Evolutionary conservation across 768 basidiomycete species (phyloP).

Genomic region (Lactarius sp.): DNA sequence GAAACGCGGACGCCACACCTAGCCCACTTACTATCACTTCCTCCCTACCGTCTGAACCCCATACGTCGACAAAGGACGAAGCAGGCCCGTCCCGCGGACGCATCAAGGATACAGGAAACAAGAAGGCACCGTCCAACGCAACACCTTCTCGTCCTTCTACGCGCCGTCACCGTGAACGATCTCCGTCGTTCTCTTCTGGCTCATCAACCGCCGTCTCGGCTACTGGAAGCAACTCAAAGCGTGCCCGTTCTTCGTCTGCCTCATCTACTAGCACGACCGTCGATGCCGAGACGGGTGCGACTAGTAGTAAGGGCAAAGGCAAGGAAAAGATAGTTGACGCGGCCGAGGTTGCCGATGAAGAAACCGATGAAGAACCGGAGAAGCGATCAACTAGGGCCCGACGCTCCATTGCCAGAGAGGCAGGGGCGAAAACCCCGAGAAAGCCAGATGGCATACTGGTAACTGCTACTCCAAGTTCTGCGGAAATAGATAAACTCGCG

Average conservation of each 20-base stretch:
- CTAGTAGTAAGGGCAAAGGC: constrained; percentile 16
- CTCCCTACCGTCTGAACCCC: constrained; percentile 17
- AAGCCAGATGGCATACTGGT: not conserved
- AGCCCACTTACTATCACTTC: constrained; percentile 23
- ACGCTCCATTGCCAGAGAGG: not conserved
- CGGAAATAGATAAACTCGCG: constrained; percentile 9
- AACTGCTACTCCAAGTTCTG: not conserved
- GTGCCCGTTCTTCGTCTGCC: constrained; percentile 24
- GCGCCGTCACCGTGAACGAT: constrained; percentile 16
- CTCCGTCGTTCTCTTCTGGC: constrained; percentile 20
- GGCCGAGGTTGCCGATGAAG: constrained; percentile 2
- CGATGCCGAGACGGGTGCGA: not conserved
- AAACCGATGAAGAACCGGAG: constrained; percentile 11
- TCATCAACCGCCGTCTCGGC: constrained; percentile 24
- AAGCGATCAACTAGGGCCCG: constrained; percentile 2
- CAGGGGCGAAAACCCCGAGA: constrained; percentile 8
- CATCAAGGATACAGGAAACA: constrained; percentile 8
- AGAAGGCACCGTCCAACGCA: not conserved
- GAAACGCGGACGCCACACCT: constrained; percentile 13
- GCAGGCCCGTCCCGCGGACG: constrained; percentile 9
- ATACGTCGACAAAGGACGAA: constrained; percentile 9
- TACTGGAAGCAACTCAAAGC: constrained; percentile 10
- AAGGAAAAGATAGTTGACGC: constrained; percentile 19
- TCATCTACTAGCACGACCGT: constrained; percentile 22
- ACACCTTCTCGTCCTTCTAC: constrained; percentile 13